A percentile compares a stretch with the other conserved stretches of the same genome.
phyloP scores from a whole-genome alignment of 345 rosid genomes.

The Conringia planisiliqua region DNA sequence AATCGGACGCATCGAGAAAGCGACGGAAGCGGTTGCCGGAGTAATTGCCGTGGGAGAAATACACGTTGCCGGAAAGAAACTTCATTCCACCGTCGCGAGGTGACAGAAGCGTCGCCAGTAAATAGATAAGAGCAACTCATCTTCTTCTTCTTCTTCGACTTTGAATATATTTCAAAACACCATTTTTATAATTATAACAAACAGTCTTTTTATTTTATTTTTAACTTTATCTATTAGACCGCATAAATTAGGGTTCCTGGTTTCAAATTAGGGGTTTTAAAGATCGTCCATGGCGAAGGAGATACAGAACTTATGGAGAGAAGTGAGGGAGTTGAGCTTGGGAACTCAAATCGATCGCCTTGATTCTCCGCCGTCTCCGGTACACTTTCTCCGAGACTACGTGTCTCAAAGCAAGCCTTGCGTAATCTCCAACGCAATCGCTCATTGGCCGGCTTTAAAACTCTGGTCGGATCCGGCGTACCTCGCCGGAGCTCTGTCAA shows the following conservation, averaged over 20 bases:
- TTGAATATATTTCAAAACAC: conserved; percentile 1
- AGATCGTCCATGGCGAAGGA: conserved; percentile 21
- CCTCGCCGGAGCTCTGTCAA: conserved; percentile 49
- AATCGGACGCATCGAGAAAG: neutral
- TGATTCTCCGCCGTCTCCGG: conserved; percentile 51
- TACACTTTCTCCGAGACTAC: conserved; percentile 58
- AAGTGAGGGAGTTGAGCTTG: conserved; percentile 58
- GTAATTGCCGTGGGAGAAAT: conserved; percentile 14
- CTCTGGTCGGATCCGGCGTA: conserved; percentile 57
- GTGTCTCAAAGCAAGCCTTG: conserved; percentile 84
- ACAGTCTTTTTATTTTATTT: neutral
- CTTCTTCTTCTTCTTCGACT: conserved; percentile 7
- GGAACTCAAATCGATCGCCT: conserved; percentile 42
- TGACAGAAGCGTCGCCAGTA: conserved; percentile 15
- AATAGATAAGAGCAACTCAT: conserved; percentile 36
- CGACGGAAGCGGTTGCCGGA: conserved; percentile 10
- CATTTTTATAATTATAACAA: neutral
- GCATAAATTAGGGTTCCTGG: conserved; percentile 27
- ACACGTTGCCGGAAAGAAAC: conserved; percentile 7
- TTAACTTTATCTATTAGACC: neutral
- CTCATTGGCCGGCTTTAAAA: conserved; percentile 72
- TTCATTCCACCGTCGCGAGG: conserved; percentile 7
- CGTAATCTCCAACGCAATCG: conserved; percentile 59
- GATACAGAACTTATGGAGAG: conserved; percentile 56
- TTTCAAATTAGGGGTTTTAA: conserved; percentile 3